These are phyloP conservation scores for Yamadazyma trypodendri DNA, from an alignment of 1,139 yeast genomes.

Conservation along the genomic window DNA sequence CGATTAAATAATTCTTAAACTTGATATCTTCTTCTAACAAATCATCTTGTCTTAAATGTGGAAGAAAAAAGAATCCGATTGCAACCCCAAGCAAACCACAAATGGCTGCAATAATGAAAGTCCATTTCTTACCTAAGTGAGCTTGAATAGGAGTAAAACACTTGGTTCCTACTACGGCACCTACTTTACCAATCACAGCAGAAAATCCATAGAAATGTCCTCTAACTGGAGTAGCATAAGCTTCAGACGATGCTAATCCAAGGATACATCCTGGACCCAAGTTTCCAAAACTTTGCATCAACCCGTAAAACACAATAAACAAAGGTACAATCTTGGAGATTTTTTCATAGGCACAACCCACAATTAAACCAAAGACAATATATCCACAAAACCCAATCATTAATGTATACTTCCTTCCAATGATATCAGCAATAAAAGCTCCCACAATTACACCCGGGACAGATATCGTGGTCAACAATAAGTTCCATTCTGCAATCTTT, in stretches of 20 bases:
- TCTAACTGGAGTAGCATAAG: constrained; percentile 72
- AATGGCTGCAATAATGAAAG: constrained; percentile 63
- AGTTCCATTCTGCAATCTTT: constrained; percentile 49
- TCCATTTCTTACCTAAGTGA: constrained; percentile 32
- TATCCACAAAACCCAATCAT: constrained; percentile 47
- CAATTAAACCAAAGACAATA: constrained; percentile 47
- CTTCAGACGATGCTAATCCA: constrained; percentile 68
- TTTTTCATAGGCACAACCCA: constrained; percentile 45
- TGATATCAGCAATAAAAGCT: constrained; percentile 38
- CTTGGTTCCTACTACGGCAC: constrained; percentile 50
- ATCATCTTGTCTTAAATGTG: constrained; percentile 67
- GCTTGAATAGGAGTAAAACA: constrained; percentile 43
- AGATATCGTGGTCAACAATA: constrained; percentile 42
- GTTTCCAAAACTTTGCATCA: constrained; percentile 56
- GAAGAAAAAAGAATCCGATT: constrained; percentile 61
- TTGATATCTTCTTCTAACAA: constrained; percentile 63
- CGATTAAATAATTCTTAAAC: constrained; percentile 59
- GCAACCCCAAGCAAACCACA: constrained; percentile 67
- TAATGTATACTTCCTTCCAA: constrained; percentile 48
- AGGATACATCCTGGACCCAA: constrained; percentile 77
- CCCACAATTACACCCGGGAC: constrained; percentile 50
- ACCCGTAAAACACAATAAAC: constrained; percentile 48
- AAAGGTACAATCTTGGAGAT: constrained; percentile 40
- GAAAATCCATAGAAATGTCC: constrained; percentile 58
- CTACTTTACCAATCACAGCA: constrained; percentile 52